phyloP scores from a whole-genome alignment of 441 rosid species.

The Euphorbia corollata region DNA sequence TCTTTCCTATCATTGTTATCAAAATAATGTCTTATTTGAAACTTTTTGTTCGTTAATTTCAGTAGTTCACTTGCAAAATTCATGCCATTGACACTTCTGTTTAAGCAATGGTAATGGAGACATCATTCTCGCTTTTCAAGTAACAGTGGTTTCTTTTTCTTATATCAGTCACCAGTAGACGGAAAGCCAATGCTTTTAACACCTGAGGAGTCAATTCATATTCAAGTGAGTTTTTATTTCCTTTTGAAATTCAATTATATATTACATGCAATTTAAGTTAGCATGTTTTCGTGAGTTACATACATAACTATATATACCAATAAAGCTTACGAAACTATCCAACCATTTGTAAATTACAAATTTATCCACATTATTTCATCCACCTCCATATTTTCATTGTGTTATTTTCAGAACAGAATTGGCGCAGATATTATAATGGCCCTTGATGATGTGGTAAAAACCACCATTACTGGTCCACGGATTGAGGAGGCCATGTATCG shows the following conservation, averaged over 20 bases:
- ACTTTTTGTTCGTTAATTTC: neutral
- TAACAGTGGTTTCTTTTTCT: constrained; percentile 25
- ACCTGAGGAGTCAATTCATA: constrained; percentile 78
- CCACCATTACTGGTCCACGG: constrained; percentile 69
- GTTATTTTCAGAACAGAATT: constrained; percentile 53
- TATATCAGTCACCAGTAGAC: constrained; percentile 63
- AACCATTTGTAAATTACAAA: neutral
- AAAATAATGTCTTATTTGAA: constrained; percentile 3
- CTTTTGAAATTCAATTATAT: neutral
- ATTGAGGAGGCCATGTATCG: constrained; percentile 80
- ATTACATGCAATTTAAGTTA: neutral
- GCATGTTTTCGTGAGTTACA: neutral
- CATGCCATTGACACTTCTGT: neutral
- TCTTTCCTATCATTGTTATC: constrained; percentile 15
- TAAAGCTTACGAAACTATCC: constrained; percentile 1
- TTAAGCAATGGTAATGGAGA: neutral
- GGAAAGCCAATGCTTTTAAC: constrained; percentile 82
- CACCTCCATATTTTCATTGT: constrained; percentile 11
- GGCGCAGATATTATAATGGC: constrained; percentile 91
- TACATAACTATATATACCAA: neutral
- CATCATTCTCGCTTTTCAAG: constrained; percentile 18
- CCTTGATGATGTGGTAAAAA: constrained; percentile 74
- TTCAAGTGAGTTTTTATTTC: constrained; percentile 40
- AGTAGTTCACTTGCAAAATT: neutral
- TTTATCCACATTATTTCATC: neutral